phyloP scores from a whole-genome alignment of 1,284 basidiomycete genomes.

The Tilletia caries region DNA sequence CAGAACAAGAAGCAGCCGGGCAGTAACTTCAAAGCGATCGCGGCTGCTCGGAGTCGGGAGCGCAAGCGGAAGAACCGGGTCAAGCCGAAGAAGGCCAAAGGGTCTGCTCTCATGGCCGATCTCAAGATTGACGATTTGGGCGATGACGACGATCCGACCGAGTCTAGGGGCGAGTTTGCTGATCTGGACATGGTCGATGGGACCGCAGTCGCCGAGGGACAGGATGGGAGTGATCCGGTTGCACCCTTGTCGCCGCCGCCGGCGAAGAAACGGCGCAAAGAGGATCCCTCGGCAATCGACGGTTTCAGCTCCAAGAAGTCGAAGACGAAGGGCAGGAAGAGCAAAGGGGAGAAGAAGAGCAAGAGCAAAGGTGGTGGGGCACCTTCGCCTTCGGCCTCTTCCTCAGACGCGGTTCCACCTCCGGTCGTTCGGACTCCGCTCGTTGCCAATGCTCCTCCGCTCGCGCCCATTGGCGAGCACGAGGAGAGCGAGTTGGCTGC shows the following conservation, averaged over 20 bases:
- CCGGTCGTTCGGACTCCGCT: slow-evolving; percentile 5
- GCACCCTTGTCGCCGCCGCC: background rate
- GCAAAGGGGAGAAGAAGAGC: slow-evolving; percentile 22
- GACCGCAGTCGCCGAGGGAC: background rate
- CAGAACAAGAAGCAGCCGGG: slow-evolving; percentile 73
- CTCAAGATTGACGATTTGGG: slow-evolving; percentile 50
- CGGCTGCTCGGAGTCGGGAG: slow-evolving; percentile 45
- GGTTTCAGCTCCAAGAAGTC: slow-evolving; percentile 13
- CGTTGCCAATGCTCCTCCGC: slow-evolving; percentile 15
- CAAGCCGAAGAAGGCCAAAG: slow-evolving; percentile 53
- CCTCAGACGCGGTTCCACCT: background rate
- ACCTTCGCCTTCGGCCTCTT: slow-evolving; percentile 4
- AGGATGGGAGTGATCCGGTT: background rate
- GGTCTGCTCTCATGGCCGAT: slow-evolving; percentile 52
- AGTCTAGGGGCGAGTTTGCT: slow-evolving; percentile 25
- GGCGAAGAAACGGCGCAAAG: slow-evolving; percentile 12
- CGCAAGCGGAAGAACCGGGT: slow-evolving; percentile 45
- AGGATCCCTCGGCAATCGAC: slow-evolving; percentile 12
- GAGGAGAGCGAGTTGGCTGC: slow-evolving; percentile 54
- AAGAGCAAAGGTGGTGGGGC: slow-evolving; percentile 15
- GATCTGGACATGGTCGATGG: slow-evolving; percentile 19
- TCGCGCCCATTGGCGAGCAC: slow-evolving; percentile 9
- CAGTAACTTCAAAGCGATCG: slow-evolving; percentile 49
- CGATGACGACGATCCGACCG: slow-evolving; percentile 35
- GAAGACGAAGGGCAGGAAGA: slow-evolving; percentile 29